Evolutionary conservation across 768 basidiomycete genomes (phyloP).

Genomic region (Boletus huronensis): DNA sequence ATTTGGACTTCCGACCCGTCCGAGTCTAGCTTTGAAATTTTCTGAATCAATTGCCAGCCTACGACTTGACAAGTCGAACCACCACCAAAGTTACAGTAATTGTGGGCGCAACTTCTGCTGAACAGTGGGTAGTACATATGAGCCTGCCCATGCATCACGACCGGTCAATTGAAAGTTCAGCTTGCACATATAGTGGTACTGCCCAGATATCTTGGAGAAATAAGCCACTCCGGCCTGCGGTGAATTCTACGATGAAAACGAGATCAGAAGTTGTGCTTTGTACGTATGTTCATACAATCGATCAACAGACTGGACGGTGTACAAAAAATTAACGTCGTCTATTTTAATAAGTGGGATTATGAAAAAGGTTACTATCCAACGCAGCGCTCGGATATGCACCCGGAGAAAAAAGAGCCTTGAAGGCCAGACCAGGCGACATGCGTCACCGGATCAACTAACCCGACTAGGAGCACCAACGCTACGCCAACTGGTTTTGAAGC

Average conservation of each 20-base stretch:
- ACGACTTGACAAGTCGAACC: neutral
- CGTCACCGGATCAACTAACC: slow-evolving; percentile 1
- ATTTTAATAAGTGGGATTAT: slow-evolving; percentile 4
- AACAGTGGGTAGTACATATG: too few relatives aligned
- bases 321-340: slow-evolving; percentile 1
- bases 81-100: too few relatives aligned
- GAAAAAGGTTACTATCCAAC: neutral
- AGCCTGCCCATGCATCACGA: too few relatives aligned
- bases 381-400: neutral
- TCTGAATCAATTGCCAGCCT: neutral
- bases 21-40: neutral
- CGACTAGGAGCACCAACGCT: neutral
- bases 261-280: neutral
- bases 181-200: neutral
- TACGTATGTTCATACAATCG: neutral
- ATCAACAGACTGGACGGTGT: neutral
- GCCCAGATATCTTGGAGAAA: neutral
- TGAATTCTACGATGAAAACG: neutral
- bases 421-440: neutral
- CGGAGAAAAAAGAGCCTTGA: neutral
- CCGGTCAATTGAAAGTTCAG: too few relatives aligned
- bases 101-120: too few relatives aligned
- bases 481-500: slow-evolving; percentile 28
- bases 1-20: neutral
- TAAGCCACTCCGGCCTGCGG: too few relatives aligned